Evolutionary conservation across 495 filamentous ascomycete species (phyloP).

Genomic region (Choiromyces venosus): DNA sequence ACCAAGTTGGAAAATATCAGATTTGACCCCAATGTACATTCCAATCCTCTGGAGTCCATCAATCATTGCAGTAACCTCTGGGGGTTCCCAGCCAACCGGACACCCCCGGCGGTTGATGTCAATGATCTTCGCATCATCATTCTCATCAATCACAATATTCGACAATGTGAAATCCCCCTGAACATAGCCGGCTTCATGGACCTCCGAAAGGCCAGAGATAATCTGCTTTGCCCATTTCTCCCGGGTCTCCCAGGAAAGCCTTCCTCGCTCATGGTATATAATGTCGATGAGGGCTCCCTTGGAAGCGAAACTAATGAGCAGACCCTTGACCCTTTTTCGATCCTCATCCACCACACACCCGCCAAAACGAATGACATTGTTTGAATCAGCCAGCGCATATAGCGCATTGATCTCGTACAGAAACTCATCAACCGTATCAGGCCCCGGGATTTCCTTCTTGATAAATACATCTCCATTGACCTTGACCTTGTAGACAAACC

Average conservation of each 20-base stretch:
- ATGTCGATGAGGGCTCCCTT: slow-evolving; percentile 87
- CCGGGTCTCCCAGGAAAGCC: slow-evolving; percentile 65
- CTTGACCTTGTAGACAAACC: slow-evolving; percentile 92
- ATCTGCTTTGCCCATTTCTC: slow-evolving; percentile 93
- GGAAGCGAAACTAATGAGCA: slow-evolving; percentile 84
- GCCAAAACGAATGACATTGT: slow-evolving; percentile 79
- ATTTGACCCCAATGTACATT: slow-evolving; percentile 98
- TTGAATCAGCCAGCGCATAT: slow-evolving; percentile 63
- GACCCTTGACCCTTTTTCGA: slow-evolving; percentile 70
- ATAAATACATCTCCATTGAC: slow-evolving; percentile 66
- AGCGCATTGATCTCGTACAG: slow-evolving; percentile 97
- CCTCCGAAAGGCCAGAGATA: slow-evolving; percentile 79
- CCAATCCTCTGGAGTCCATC: slow-evolving; percentile 87
- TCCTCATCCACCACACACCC: slow-evolving; percentile 83
- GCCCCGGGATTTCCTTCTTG: slow-evolving; percentile 97
- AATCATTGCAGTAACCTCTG: slow-evolving; percentile 81
- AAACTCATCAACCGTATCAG: slow-evolving; percentile 94
- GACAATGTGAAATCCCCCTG: slow-evolving; percentile 96
- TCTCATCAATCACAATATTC: slow-evolving; percentile 86
- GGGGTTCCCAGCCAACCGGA: slow-evolving; percentile 95
- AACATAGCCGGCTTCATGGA: slow-evolving; percentile 94
- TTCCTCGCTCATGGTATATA: slow-evolving; percentile 59
- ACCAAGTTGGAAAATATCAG: slow-evolving; percentile 87
- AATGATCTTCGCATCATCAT: slow-evolving; percentile 89
- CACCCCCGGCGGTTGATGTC: slow-evolving; percentile 97